Evolutionary conservation across 2,329 filamentous ascomycete genomes (phyloP).

Genomic region (Epichloe elymi): DNA sequence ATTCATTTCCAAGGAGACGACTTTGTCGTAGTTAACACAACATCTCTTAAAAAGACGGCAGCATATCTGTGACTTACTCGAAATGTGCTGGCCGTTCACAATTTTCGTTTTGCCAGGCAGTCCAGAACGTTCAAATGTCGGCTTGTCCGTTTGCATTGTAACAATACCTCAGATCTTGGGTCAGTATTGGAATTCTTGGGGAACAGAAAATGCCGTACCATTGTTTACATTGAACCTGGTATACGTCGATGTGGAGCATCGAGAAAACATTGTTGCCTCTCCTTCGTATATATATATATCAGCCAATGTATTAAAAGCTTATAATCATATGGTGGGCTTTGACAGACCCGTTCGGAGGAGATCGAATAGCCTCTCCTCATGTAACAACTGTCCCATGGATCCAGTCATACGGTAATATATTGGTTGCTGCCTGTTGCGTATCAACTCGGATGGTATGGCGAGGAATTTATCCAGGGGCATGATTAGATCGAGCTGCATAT

Average conservation of each 20-base stretch:
- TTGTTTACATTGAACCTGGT: slow-evolving; percentile 59
- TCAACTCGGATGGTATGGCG: slow-evolving; percentile 38
- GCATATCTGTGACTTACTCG: not conserved
- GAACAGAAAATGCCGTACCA: slow-evolving; percentile 31
- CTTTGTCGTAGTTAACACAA: slow-evolving; percentile 27
- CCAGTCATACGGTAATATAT: slow-evolving; percentile 58
- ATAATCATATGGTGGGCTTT: not conserved
- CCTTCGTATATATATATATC: slow-evolving; percentile 31
- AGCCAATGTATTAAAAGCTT: not conserved
- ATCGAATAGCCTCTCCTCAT: slow-evolving; percentile 64
- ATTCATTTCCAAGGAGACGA: slow-evolving; percentile 64
- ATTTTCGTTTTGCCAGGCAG: slow-evolving; percentile 58
- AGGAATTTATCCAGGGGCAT: slow-evolving; percentile 51
- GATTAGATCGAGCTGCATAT: slow-evolving; percentile 50
- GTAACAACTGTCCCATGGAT: slow-evolving; percentile 57
- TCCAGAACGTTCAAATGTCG: slow-evolving; percentile 71
- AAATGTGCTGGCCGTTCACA: slow-evolving; percentile 9
- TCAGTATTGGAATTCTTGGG: not conserved
- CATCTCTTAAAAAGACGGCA: not conserved
- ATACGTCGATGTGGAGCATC: slow-evolving; percentile 57
- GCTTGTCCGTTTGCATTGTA: slow-evolving; percentile 64
- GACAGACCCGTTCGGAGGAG: slow-evolving; percentile 66
- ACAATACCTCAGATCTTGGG: slow-evolving; percentile 42
- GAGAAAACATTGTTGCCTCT: slow-evolving; percentile 70
- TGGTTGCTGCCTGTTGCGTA: slow-evolving; percentile 22